Conservation (phyloP, 108 stramenopile genomes). For the Pseudonitzschia multiseries region DNA sequence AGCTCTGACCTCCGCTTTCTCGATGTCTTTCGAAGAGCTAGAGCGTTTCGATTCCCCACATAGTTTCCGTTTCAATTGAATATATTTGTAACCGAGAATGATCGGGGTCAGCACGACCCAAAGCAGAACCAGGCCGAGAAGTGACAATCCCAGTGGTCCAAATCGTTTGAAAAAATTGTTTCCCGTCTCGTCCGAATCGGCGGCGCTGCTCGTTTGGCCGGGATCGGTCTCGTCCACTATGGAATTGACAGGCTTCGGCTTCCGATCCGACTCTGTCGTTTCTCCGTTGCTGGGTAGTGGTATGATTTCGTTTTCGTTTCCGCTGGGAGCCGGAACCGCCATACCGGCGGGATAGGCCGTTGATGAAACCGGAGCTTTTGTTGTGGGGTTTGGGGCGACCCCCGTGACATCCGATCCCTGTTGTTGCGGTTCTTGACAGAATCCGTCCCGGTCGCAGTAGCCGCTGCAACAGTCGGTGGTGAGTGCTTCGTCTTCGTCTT, state of each 20-base stretch:
- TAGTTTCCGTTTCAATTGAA: not conserved
- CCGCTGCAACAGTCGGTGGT: slow-evolving; percentile 8
- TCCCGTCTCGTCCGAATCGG: not conserved
- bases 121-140: not conserved
- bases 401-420: not conserved
- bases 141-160: not conserved
- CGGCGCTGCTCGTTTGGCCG: not conserved
- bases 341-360: not conserved
- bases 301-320: too few relatives aligned
- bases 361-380: not conserved
- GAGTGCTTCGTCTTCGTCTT: too few relatives aligned
- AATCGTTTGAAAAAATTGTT: not conserved
- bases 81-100: not conserved
- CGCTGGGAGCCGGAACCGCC: too few relatives aligned
- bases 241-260: not conserved
- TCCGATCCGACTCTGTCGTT: not conserved
- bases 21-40: not conserved
- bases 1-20: not conserved
- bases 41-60: not conserved
- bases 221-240: not conserved
- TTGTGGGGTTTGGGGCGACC: not conserved
- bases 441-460: not conserved
- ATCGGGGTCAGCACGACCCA: not conserved
- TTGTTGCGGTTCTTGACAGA: not conserved
- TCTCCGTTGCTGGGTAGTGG: not conserved